Evolutionary conservation across 2,329 filamentous ascomycete genomes (phyloP).

Genomic region (Fusarium succisae): DNA sequence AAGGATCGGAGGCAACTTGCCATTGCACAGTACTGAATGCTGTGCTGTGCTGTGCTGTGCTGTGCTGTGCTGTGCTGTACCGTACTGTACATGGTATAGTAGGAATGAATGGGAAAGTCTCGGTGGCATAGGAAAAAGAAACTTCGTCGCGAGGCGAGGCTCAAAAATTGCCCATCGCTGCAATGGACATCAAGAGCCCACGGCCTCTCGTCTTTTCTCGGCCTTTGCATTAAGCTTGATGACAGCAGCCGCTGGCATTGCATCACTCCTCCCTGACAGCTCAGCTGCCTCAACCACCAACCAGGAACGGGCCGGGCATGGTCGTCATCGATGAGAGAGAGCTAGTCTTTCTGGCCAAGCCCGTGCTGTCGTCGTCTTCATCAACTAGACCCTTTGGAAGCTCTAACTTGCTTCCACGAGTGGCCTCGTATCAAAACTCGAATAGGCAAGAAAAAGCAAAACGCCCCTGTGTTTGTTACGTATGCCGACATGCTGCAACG

Average conservation of each 20-base stretch:
- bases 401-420: not conserved
- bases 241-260: not conserved
- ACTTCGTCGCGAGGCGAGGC: not conserved
- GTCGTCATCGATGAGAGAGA: not conserved
- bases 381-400: not conserved
- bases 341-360: not conserved
- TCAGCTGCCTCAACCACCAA: slow-evolving; percentile 12
- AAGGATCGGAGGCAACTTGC: not conserved
- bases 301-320: slow-evolving; percentile 30
- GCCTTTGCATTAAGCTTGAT: slow-evolving; percentile 1
- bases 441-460: slow-evolving; percentile 29
- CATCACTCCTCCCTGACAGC: slow-evolving; percentile 12
- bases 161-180: not conserved
- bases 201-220: not conserved
- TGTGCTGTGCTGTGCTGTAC: not conserved
- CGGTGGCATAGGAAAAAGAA: not conserved
- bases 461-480: slow-evolving; percentile 1
- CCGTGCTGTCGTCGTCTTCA: not conserved
- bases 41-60: not conserved
- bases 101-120: not conserved
- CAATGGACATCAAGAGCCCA: not conserved
- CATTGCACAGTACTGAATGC: not conserved
- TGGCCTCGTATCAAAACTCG: slow-evolving; percentile 1
- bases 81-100: not conserved
- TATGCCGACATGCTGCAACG: slow-evolving; percentile 28